Conservation (phyloP, 2,329 filamentous ascomycete species). For the Arthrocladium fulminans region DNA sequence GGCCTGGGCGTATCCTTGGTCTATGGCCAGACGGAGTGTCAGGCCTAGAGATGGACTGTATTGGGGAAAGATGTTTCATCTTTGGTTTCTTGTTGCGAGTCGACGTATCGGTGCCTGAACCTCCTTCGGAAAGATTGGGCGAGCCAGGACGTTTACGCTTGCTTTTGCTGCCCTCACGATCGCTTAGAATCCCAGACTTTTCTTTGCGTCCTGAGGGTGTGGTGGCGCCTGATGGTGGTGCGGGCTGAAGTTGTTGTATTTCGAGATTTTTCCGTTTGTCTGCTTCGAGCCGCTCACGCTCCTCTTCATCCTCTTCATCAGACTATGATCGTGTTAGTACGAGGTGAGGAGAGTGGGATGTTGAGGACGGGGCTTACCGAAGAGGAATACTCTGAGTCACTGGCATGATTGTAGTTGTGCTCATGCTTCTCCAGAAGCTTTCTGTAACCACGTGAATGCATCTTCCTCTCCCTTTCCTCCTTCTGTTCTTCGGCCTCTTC, state of each 20-base stretch:
- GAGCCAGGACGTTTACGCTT: constrained; percentile 74
- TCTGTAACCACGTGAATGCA: constrained; percentile 65
- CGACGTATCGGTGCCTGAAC: constrained; percentile 76
- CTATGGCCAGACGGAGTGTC: constrained; percentile 12
- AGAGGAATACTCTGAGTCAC: constrained; percentile 51
- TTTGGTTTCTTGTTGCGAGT: constrained; percentile 60
- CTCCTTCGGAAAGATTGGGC: constrained; percentile 74
- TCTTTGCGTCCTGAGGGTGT: constrained; percentile 53
- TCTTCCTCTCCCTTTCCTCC: constrained; percentile 60
- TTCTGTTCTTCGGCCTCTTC: constrained; percentile 54
- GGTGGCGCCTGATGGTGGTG: constrained; percentile 53
- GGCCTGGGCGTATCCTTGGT: neutral
- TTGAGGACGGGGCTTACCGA: constrained; percentile 33
- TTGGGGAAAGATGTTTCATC: constrained; percentile 51
- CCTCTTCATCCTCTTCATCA: constrained; percentile 54
- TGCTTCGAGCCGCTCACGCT: constrained; percentile 45
- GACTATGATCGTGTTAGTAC: constrained; percentile 23
- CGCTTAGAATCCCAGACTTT: constrained; percentile 38
- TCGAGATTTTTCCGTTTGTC: constrained; percentile 48
- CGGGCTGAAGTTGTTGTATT: constrained; percentile 31
- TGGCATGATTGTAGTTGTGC: constrained; percentile 77
- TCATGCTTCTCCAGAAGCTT: constrained; percentile 79
- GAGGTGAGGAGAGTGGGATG: constrained; percentile 26
- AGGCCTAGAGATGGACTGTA: constrained; percentile 34
- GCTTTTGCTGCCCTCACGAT: constrained; percentile 34